Evolutionary conservation across 345 rosid species (phyloP).

Genomic region (Hevea brasiliensis): DNA sequence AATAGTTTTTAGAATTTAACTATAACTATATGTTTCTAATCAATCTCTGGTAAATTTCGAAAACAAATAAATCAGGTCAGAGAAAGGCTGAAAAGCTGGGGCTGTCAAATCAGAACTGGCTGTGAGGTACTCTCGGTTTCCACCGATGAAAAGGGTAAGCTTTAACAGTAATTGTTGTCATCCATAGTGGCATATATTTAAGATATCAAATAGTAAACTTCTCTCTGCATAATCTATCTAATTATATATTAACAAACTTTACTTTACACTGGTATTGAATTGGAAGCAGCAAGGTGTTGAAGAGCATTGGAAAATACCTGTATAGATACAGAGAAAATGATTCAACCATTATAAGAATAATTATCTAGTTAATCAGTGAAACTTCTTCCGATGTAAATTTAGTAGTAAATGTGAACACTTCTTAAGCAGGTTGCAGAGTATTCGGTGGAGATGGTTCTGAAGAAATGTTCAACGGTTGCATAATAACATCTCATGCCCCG

Average conservation of each 20-base stretch:
- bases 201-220: no score
- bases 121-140: slow-evolving; percentile 55
- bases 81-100: slow-evolving; percentile 57
- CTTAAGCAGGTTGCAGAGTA: slow-evolving; percentile 50
- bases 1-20: not conserved
- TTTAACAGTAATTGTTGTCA: not conserved
- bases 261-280: no score
- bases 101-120: slow-evolving; percentile 62
- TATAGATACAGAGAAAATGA: no score
- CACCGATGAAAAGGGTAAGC: slow-evolving; percentile 46
- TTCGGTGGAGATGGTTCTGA: slow-evolving; percentile 44
- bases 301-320: no score
- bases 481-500: slow-evolving; percentile 74
- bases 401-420: not conserved
- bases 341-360: no score
- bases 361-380: not conserved
- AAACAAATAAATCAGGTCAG: slow-evolving; percentile 47
- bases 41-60: not conserved
- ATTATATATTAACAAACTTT: no score
- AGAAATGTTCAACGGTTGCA: slow-evolving; percentile 53
- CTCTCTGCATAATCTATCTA: no score
- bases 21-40: not conserved
- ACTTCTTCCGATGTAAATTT: not conserved
- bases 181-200: no score
- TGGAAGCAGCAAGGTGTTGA: no score